These are phyloP conservation scores for Hippophae rhamnoides DNA, from an alignment of 306 rosid genomes.

Conservation along the genomic window DNA sequence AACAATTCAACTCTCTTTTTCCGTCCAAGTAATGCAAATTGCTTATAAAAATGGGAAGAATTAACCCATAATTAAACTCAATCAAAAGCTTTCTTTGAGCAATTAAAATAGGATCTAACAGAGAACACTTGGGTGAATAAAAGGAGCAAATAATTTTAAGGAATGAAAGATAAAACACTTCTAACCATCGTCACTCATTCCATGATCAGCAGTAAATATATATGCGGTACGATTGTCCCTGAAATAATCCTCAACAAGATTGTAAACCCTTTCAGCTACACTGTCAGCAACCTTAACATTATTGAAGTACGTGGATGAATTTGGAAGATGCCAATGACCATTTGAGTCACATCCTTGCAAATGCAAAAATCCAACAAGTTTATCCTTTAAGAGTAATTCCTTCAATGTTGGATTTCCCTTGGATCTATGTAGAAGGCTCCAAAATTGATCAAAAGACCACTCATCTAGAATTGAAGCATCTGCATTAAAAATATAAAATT, in stretches of 20 bases:
- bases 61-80: too few relatives aligned
- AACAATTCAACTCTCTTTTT: too few relatives aligned
- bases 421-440: conserved; percentile 63
- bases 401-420: conserved; percentile 49
- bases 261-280: conserved; percentile 70
- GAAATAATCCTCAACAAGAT: conserved; percentile 64
- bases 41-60: too few relatives aligned
- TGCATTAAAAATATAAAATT: conserved; percentile 29
- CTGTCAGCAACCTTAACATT: conserved; percentile 80
- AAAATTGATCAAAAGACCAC: conserved; percentile 89
- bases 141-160: neutral
- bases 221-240: conserved; percentile 65
- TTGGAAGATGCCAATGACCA: conserved; percentile 87
- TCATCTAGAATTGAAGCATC: conserved; percentile 88
- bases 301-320: conserved; percentile 73
- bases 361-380: conserved; percentile 70
- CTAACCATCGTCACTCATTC: conserved; percentile 88
- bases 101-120: too few relatives aligned
- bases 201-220: conserved; percentile 87
- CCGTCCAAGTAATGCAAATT: too few relatives aligned
- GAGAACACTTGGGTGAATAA: too few relatives aligned
- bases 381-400: conserved; percentile 54
- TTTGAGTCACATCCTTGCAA: conserved; percentile 89
- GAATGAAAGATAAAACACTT: conserved; percentile 2
- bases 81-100: too few relatives aligned